A percentile compares a stretch with the other conserved stretches of the same genome.
These are phyloP conservation scores for Reticulascus tulasneorum DNA, from an alignment of 2,329 filamentous ascomycete species.

Conservation along the genomic window DNA sequence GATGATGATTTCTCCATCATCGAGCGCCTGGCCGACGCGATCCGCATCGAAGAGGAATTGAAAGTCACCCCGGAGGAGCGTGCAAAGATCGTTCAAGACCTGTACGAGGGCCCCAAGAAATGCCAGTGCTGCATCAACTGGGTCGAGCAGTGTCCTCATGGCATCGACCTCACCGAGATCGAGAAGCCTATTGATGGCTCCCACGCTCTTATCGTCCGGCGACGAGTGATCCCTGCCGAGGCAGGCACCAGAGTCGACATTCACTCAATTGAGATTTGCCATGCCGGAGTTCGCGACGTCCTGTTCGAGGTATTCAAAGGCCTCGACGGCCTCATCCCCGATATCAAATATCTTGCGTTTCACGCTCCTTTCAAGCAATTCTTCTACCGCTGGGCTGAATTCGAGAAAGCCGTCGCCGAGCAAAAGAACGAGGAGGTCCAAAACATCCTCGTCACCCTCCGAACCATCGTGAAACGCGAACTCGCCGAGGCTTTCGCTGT, in stretches of 20 bases:
- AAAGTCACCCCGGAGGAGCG: slow-evolving; percentile 3
- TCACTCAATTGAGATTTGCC: slow-evolving; percentile 17
- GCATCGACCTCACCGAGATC: slow-evolving; percentile 12
- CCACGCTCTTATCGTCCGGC: slow-evolving; percentile 16
- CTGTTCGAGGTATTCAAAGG: slow-evolving; percentile 16
- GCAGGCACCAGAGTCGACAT: slow-evolving; percentile 11
- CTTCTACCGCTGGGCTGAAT: slow-evolving; percentile 18
- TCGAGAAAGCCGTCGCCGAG: slow-evolving; percentile 15
- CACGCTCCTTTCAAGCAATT: slow-evolving; percentile 17
- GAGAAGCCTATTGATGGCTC: slow-evolving; percentile 2
- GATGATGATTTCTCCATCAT: slow-evolving; percentile 9
- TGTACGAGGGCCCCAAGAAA: slow-evolving; percentile 22
- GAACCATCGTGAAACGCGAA: slow-evolving; percentile 42
- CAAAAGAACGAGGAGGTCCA: slow-evolving; percentile 11
- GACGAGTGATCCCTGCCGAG: slow-evolving; percentile 11
- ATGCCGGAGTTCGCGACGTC: slow-evolving; percentile 15
- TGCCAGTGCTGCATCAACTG: slow-evolving; percentile 26
- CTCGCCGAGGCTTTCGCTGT: slow-evolving; percentile 46
- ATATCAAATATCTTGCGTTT: slow-evolving; percentile 14
- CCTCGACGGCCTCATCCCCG: slow-evolving; percentile 10
- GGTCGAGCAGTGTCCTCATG: slow-evolving; percentile 19
- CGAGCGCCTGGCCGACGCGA: slow-evolving; percentile 5
- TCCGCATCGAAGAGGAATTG: slow-evolving; percentile 1
- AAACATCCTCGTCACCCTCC: slow-evolving; percentile 12
- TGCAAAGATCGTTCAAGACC: slow-evolving; percentile 15